Conservation (phyloP, 1,284 basidiomycete genomes). For the Cutaneotrichosporon mucoides region DNA sequence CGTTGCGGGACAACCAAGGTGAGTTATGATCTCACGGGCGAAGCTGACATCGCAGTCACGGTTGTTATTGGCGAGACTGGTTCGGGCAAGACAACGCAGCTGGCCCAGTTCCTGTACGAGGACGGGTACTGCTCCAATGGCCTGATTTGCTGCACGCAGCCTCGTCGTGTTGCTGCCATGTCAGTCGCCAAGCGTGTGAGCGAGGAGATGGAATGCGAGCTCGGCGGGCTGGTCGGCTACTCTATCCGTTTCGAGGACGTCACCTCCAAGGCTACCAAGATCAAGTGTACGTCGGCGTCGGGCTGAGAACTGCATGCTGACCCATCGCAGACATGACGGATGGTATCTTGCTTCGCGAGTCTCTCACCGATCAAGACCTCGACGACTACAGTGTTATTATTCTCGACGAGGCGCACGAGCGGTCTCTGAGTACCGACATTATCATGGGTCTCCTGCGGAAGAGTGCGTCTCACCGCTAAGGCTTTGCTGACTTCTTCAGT, state of each 20-base stretch:
- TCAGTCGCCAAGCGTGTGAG: slow-evolving; percentile 97
- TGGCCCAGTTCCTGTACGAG: slow-evolving; percentile 88
- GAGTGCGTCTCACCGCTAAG: slow-evolving; percentile 56
- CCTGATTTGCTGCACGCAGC: slow-evolving; percentile 92
- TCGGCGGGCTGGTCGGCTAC: slow-evolving; percentile 87
- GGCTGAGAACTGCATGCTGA: slow-evolving; percentile 13
- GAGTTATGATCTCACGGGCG: slow-evolving; percentile 15
- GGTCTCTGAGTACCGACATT: slow-evolving; percentile 92
- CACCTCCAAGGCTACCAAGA: slow-evolving; percentile 83
- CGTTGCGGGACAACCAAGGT: slow-evolving; percentile 95
- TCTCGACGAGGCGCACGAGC: slow-evolving; percentile 94
- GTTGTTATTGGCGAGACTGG: slow-evolving; percentile 95
- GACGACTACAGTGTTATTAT: slow-evolving; percentile 95
- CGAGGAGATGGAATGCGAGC: slow-evolving; percentile 82
- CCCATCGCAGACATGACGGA: slow-evolving; percentile 82
- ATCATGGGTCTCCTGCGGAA: slow-evolving; percentile 93
- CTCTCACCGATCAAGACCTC: slow-evolving; percentile 89
- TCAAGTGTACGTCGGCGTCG: slow-evolving; percentile 70
- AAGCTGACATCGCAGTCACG: slow-evolving; percentile 57
- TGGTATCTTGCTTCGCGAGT: slow-evolving; percentile 91
- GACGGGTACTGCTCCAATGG: slow-evolving; percentile 88
- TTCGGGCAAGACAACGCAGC: slow-evolving; percentile 90
- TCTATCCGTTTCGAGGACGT: slow-evolving; percentile 98
- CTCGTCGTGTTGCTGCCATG: slow-evolving; percentile 96
- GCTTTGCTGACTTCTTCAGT: slow-evolving; percentile 55